These are phyloP conservation scores for Didymella pomorum DNA, from an alignment of 2,329 filamentous ascomycete species.

Conservation along the genomic window DNA sequence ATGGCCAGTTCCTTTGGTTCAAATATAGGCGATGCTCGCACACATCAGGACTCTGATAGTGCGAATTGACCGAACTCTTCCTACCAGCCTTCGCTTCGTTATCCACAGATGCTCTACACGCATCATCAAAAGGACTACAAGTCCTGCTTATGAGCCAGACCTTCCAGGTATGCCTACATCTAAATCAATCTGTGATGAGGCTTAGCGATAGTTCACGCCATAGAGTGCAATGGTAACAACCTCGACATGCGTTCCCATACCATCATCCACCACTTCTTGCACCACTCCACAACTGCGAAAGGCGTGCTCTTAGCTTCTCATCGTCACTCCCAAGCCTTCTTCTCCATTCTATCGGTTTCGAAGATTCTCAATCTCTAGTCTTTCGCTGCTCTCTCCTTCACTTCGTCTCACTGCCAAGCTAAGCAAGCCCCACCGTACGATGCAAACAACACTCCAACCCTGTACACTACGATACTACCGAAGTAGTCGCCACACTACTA, in stretches of 20 bases:
- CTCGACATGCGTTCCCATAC: background rate
- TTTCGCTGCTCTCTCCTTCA: background rate
- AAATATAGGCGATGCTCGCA: no score
- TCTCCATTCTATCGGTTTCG: background rate
- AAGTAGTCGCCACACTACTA: background rate
- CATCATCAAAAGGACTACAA: no score
- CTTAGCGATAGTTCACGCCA: no score
- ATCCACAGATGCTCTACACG: no score
- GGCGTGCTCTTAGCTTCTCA: background rate
- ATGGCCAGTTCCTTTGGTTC: no score
- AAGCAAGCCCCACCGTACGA: conserved; percentile 6
- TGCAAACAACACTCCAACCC: background rate
- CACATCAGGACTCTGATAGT: no score
- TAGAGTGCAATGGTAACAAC: background rate
- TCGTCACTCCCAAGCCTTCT: background rate
- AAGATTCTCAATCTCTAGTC: background rate
- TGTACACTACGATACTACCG: background rate
- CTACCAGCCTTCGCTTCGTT: no score
- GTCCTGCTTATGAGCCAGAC: no score
- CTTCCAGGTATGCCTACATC: background rate
- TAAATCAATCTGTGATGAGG: background rate
- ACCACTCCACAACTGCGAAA: background rate
- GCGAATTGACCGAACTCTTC: no score
- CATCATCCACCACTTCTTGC: background rate
- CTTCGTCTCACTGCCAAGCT: conserved; percentile 4